These are phyloP conservation scores for Fraxinus nigra DNA, from an alignment of 305 asterid genomes.

Conservation along the genomic window DNA sequence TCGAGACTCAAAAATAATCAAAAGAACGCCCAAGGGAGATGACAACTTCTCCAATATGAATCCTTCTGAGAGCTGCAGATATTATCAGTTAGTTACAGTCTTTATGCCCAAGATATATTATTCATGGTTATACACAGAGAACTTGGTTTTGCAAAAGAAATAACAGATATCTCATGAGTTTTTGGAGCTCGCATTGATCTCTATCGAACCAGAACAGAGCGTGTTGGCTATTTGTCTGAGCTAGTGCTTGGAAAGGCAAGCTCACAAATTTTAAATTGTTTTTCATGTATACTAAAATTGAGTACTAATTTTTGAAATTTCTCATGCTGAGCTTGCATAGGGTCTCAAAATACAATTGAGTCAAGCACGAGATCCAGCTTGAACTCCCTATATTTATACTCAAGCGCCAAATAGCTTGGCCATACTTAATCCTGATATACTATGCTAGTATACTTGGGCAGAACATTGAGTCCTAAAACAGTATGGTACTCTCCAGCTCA, in stretches of 20 bases:
- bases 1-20: slow-evolving; percentile 93
- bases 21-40: slow-evolving; percentile 85
- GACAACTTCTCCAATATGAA: slow-evolving; percentile 81
- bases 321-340: background rate
- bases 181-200: slow-evolving; percentile 7
- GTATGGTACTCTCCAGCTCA: slow-evolving; percentile 3
- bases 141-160: background rate
- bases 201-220: background rate
- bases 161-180: slow-evolving; percentile 7
- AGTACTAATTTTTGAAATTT: background rate
- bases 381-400: background rate
- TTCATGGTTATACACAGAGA: background rate
- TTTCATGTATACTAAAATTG: background rate
- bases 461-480: background rate
- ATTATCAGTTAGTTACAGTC: slow-evolving; percentile 18
- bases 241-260: background rate
- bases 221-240: background rate
- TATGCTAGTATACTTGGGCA: background rate
- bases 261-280: background rate
- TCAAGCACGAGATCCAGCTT: background rate
- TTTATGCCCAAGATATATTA: background rate
- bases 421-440: background rate
- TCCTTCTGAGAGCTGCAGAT: slow-evolving; percentile 78
- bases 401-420: background rate
- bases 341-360: background rate